These are phyloP conservation scores for Solanum bulbocastanum DNA, from an alignment of 257 asterid species.

Conservation along the genomic window DNA sequence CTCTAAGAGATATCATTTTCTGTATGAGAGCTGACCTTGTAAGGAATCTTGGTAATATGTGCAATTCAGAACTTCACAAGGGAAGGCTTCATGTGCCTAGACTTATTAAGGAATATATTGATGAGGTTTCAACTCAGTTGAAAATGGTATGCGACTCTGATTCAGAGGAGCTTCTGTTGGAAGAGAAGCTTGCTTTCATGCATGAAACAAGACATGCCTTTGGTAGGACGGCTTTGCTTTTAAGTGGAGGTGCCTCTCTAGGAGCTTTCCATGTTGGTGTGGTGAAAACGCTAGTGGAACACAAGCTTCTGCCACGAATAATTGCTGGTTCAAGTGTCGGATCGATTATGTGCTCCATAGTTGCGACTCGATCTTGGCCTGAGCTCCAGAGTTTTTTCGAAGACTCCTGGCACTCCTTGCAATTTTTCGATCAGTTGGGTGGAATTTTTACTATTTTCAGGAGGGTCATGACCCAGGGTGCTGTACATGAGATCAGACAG, in stretches of 20 bases:
- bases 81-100: constrained; percentile 70
- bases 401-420: constrained; percentile 74
- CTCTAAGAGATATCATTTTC: constrained; percentile 65
- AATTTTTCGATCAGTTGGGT: constrained; percentile 68
- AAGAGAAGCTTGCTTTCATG: constrained; percentile 86
- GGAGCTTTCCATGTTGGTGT: constrained; percentile 85
- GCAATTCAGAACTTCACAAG: constrained; percentile 75
- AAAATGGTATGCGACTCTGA: constrained; percentile 75
- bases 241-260: constrained; percentile 82
- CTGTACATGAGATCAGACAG: constrained; percentile 72
- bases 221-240: constrained; percentile 71
- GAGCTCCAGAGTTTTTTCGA: constrained; percentile 81
- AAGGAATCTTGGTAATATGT: constrained; percentile 73
- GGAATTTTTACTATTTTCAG: constrained; percentile 57
- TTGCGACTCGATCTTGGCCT: constrained; percentile 81
- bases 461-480: constrained; percentile 69
- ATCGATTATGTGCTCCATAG: constrained; percentile 63
- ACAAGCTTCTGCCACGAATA: constrained; percentile 69
- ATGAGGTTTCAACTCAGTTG: constrained; percentile 62
- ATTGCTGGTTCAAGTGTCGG: constrained; percentile 90
- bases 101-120: constrained; percentile 74
- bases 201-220: constrained; percentile 83
- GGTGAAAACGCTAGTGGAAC: constrained; percentile 70
- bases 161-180: constrained; percentile 67
- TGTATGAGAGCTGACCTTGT: constrained; percentile 79